Base-by-base conservation (phyloP, 164 flowering plant genomes). In the Vitis riparia region DNA sequence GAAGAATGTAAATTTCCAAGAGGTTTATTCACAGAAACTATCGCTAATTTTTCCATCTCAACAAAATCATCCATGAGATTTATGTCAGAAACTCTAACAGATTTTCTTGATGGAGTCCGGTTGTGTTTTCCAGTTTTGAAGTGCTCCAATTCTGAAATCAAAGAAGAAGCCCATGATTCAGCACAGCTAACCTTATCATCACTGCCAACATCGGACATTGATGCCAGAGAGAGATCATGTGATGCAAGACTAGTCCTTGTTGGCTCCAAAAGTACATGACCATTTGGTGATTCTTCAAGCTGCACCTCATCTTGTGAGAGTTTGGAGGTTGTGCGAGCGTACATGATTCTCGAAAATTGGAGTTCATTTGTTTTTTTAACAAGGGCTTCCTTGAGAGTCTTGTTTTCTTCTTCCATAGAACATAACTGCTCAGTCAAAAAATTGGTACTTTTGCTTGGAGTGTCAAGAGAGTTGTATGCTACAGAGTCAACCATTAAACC, bases 1-100 rank as follows among this genome's bases (percentile, higher is more conserved):
- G 83, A 77, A 62, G 60, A 49, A 68, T 56, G 66, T 59, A 76
- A 57, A 51, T 49, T 70, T 67, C 29, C 74, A 59, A 62, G 30
- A 30, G 76, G 74, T 13, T 79, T 76, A 69, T 79, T 79, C 9
- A 67, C 76, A 55, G 82, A 73, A 50, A 60, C 73, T 6, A 78
- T 50, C 7, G 93, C 91, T 50, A 89, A 66, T 65, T 79, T 89
- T 71, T 89, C 93, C 91, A 89, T 89, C 78, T 89, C 93, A 47
- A 77, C 79, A 79, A 87, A 87, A 65, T 87, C 93, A 77, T 89
- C 93, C 89, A 89, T 85, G 62, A 89, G 77, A 62, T 68, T 68
- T 15, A 77, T 70, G 55, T 79, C 83, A 14, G 75, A 68, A 72
- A 75, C 72, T 49, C 75, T 68, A 19, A 55, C 62, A 50, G 32